phyloP scores from a whole-genome alignment of 177 flowering plant genomes.

The Telopea speciosissima region DNA sequence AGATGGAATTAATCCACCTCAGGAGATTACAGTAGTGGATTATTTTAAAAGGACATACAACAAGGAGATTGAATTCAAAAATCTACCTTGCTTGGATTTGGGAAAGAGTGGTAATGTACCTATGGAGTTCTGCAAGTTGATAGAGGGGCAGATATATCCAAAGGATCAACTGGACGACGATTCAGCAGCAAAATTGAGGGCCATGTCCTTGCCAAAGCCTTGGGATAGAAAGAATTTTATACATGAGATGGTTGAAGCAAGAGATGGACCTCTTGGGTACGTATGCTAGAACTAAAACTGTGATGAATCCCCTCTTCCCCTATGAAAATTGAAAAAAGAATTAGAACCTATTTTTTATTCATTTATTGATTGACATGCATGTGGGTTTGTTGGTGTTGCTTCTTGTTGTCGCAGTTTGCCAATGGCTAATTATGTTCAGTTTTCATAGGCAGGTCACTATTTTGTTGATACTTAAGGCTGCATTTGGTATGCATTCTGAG shows the following conservation, averaged over 20 bases:
- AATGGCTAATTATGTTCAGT: no score
- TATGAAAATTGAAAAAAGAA: no score
- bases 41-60: slow-evolving; percentile 47
- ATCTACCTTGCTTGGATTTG: slow-evolving; percentile 64
- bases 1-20: slow-evolving; percentile 21
- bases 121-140: slow-evolving; percentile 67
- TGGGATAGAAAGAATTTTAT: slow-evolving; percentile 33
- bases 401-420: no score
- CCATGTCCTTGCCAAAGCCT: slow-evolving; percentile 33
- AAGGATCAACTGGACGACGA: slow-evolving; percentile 38
- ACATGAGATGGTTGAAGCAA: slow-evolving; percentile 29
- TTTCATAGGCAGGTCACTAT: no score
- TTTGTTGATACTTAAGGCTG: no score
- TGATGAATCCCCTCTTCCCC: no score
- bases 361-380: no score
- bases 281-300: slow-evolving; percentile 11
- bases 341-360: no score
- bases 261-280: slow-evolving; percentile 66
- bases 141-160: slow-evolving; percentile 61
- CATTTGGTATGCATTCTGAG: no score
- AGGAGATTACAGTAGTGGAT: slow-evolving; percentile 25
- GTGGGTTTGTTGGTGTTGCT: no score
- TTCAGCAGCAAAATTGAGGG: slow-evolving; percentile 22
- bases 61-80: slow-evolving; percentile 25
- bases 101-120: slow-evolving; percentile 53